Evolutionary conservation across 768 basidiomycete species (phyloP).

Genomic region (Candolleomyces efflorescens): DNA sequence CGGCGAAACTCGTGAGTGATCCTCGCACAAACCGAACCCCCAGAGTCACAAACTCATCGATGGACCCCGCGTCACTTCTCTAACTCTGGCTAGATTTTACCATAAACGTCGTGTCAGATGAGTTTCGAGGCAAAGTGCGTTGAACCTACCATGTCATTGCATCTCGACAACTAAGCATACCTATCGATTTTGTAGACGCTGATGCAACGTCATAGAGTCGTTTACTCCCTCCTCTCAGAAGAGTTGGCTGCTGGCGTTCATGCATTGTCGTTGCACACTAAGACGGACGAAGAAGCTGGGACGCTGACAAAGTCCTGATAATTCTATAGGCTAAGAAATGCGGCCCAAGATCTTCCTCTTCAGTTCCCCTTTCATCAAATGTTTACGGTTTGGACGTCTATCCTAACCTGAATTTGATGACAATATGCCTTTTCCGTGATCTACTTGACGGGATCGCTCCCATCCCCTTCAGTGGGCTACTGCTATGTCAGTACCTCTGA

Average conservation of each 20-base stretch:
- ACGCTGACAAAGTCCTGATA: slow-evolving; percentile 1
- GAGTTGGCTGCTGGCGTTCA: slow-evolving; percentile 72
- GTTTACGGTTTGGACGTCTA: slow-evolving; percentile 3
- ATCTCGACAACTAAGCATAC: background rate
- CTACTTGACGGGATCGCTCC: slow-evolving; percentile 3
- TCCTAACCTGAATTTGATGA: slow-evolving; percentile 6
- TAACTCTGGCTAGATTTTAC: slow-evolving; percentile 58
- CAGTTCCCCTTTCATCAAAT: background rate
- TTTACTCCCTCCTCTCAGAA: slow-evolving; percentile 67
- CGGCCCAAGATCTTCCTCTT: background rate
- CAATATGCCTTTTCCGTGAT: background rate
- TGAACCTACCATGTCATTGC: background rate
- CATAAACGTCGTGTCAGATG: slow-evolving; percentile 66
- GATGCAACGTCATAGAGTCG: slow-evolving; percentile 78
- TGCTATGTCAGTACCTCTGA: slow-evolving; percentile 2
- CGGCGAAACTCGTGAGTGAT: slow-evolving; percentile 76
- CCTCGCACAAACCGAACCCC: background rate
- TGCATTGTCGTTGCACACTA: slow-evolving; percentile 71
- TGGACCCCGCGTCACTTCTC: too few species aligned
- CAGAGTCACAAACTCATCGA: slow-evolving; percentile 10
- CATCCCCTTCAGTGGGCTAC: background rate
- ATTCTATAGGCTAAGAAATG: background rate
- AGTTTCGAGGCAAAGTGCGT: slow-evolving; percentile 69
- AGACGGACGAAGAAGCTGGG: slow-evolving; percentile 51
- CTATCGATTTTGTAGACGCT: slow-evolving; percentile 44